Percentiles rank a stretch among this genome's conserved stretches.
Conservation (phyloP, 495 filamentous ascomycete species). For the Hyaloscypha variabilis region DNA sequence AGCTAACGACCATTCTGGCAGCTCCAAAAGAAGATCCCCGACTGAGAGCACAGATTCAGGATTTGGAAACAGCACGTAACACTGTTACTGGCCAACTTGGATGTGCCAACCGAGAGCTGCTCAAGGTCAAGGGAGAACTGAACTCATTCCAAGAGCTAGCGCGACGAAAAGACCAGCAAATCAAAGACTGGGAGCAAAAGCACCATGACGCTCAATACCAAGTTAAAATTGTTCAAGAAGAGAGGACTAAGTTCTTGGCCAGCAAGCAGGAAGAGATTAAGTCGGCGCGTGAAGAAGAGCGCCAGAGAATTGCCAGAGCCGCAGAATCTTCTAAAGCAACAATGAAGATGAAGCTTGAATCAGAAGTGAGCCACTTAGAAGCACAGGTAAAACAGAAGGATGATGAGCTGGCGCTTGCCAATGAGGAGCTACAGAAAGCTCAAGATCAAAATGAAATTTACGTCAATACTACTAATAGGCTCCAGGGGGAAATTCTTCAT, state of each 20-base stretch:
- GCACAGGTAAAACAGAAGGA: slow-evolving; percentile 24
- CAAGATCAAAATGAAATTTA: slow-evolving; percentile 15
- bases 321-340: slow-evolving; percentile 15
- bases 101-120: slow-evolving; percentile 24
- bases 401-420: not conserved
- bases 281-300: slow-evolving; percentile 18
- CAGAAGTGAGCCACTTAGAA: slow-evolving; percentile 26
- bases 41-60: slow-evolving; percentile 18
- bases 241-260: slow-evolving; percentile 19
- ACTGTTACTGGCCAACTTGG: slow-evolving; percentile 23
- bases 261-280: slow-evolving; percentile 9
- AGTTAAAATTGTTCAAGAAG: slow-evolving; percentile 23
- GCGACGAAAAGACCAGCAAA: slow-evolving; percentile 25
- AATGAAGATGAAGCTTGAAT: slow-evolving; percentile 28
- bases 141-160: slow-evolving; percentile 23
- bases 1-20: slow-evolving; percentile 20
- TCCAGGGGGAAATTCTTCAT: slow-evolving; percentile 20
- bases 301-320: slow-evolving; percentile 24
- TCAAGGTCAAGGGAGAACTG: slow-evolving; percentile 29
- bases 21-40: slow-evolving; percentile 17
- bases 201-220: slow-evolving; percentile 26
- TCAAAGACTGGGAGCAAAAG: slow-evolving; percentile 29
- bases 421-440: slow-evolving; percentile 22
- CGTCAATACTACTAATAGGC: slow-evolving; percentile 22
- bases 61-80: slow-evolving; percentile 21